Evolutionary conservation across 495 filamentous ascomycete species (phyloP).

Genomic region (Apodospora peruviana): DNA sequence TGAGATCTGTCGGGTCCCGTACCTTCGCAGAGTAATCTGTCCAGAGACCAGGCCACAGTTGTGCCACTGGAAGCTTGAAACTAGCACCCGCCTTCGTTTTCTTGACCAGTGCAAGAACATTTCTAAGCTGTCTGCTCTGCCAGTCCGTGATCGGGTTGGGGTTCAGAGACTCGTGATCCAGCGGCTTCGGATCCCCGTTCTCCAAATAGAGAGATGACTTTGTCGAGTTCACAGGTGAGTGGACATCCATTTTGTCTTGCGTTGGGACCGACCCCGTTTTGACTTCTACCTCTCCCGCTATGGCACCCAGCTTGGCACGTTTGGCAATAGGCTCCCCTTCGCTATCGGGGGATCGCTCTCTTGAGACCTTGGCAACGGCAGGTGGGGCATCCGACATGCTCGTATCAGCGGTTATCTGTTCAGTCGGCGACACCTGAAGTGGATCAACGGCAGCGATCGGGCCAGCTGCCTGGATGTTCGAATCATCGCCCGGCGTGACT

Average conservation of each 20-base stretch:
- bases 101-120: constrained; percentile 64
- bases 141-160: constrained; percentile 36
- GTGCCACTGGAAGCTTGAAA: constrained; percentile 68
- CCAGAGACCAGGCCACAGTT: constrained; percentile 43
- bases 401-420: constrained; percentile 22
- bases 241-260: constrained; percentile 16
- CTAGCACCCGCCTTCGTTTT: constrained; percentile 68
- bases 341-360: constrained; percentile 67
- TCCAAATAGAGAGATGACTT: not conserved
- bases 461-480: constrained; percentile 3
- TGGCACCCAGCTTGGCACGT: constrained; percentile 51
- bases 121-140: constrained; percentile 41
- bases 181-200: constrained; percentile 13
- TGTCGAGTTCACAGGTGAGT: constrained; percentile 3
- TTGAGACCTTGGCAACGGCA: constrained; percentile 48
- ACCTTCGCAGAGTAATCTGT: constrained; percentile 68
- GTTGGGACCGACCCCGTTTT: constrained; percentile 1
- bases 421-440: constrained; percentile 11
- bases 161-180: constrained; percentile 21
- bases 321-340: constrained; percentile 74
- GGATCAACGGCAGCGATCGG: constrained; percentile 7
- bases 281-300: constrained; percentile 23
- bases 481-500: constrained; percentile 21
- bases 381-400: constrained; percentile 31
- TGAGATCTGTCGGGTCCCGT: constrained; percentile 74